These are phyloP conservation scores for Trifolium dubium DNA, from an alignment of 306 rosid species.

Conservation along the genomic window DNA sequence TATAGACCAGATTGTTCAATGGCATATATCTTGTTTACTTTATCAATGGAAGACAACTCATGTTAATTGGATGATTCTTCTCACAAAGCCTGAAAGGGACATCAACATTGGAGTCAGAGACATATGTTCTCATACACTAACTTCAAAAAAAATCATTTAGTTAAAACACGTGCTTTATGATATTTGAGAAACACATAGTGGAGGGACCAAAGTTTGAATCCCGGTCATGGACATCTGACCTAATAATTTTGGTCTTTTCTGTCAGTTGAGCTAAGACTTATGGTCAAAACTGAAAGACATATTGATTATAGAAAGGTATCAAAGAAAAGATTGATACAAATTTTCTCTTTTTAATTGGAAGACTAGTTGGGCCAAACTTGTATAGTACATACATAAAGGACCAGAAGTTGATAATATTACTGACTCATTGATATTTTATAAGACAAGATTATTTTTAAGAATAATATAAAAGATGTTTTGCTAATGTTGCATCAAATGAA, in stretches of 20 bases:
- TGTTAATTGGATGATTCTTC: background rate
- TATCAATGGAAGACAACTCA: too few species aligned
- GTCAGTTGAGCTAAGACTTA: too few species aligned
- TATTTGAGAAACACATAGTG: too few species aligned
- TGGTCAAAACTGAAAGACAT: background rate
- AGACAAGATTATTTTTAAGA: background rate
- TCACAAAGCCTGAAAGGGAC: background rate
- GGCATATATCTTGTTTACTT: too few species aligned
- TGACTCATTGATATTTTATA: background rate
- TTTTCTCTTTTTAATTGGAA: too few species aligned
- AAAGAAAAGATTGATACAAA: background rate
- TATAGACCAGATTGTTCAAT: too few species aligned
- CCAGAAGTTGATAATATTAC: background rate
- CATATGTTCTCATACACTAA: background rate
- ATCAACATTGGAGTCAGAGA: background rate
- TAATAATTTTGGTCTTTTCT: too few species aligned
- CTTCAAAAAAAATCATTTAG: background rate
- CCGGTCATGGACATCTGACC: too few species aligned
- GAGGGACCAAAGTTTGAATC: too few species aligned
- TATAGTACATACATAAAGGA: background rate
- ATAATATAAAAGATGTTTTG: background rate
- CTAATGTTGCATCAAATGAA: slow-evolving; percentile 30
- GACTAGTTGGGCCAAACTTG: background rate
- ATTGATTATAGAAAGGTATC: background rate
- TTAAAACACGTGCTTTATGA: too few species aligned